These are phyloP conservation scores for Colletotrichum cordylinicola DNA, from an alignment of 2,329 filamentous ascomycete genomes.

Conservation along the genomic window DNA sequence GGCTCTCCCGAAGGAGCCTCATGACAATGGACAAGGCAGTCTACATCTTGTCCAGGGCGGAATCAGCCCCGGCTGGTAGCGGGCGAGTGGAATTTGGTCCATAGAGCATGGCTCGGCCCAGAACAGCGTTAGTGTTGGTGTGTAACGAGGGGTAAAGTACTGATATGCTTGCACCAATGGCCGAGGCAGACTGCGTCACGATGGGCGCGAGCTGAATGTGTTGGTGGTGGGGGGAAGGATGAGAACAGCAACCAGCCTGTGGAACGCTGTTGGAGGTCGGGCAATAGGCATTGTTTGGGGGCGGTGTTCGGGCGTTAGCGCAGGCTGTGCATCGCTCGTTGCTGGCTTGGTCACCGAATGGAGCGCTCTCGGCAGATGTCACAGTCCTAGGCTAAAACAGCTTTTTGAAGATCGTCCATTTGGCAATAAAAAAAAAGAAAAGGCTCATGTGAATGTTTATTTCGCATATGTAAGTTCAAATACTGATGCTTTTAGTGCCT, in stretches of 20 bases:
- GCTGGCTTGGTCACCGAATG: background rate
- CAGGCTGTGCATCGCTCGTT: background rate
- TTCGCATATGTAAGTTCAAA: background rate
- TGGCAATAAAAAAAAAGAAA: background rate
- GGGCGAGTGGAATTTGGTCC: background rate
- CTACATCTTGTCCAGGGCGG: background rate
- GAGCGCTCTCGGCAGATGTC: background rate
- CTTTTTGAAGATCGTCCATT: background rate
- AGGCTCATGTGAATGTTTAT: background rate
- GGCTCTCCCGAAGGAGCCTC: background rate
- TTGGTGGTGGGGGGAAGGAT: background rate
- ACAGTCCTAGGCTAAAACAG: background rate
- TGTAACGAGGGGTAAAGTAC: background rate
- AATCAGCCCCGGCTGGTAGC: conserved; percentile 10
- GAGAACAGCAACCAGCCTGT: background rate
- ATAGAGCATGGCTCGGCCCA: background rate
- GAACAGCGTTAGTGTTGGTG: background rate
- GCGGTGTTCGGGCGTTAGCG: background rate
- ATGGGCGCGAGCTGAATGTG: background rate
- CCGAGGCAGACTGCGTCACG: conserved; percentile 13
- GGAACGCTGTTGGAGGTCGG: background rate
- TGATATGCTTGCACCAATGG: background rate
- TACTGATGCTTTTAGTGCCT: background rate
- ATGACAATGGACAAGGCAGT: conserved; percentile 10
- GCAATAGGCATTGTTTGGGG: background rate